Conservation (phyloP, 2,329 filamentous ascomycete species). For the Paraconiothyrium sp. region DNA sequence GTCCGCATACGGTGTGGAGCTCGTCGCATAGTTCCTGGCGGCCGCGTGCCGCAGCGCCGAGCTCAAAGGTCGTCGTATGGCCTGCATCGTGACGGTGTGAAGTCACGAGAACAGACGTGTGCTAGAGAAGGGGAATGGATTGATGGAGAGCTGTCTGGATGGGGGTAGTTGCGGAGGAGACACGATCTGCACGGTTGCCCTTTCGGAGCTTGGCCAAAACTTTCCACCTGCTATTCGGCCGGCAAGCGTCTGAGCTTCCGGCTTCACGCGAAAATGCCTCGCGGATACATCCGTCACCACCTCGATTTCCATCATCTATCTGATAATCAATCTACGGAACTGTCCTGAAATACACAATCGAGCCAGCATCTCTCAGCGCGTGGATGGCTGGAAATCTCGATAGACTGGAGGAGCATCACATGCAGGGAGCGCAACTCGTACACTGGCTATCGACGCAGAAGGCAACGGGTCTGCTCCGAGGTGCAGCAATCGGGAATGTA, state of each 20-base stretch:
- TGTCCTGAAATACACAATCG: not conserved
- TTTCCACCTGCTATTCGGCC: slow-evolving; percentile 8
- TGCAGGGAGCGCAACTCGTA: not conserved
- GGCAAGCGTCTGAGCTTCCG: slow-evolving; percentile 17
- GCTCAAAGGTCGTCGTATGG: slow-evolving; percentile 77
- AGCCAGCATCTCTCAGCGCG: not conserved
- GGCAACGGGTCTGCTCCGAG: not conserved
- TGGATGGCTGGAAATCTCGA: not conserved
- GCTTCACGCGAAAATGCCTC: slow-evolving; percentile 14
- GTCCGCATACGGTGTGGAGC: slow-evolving; percentile 64
- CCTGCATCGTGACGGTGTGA: slow-evolving; percentile 74
- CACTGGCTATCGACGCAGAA: not conserved
- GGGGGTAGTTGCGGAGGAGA: slow-evolving; percentile 25
- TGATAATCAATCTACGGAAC: not conserved
- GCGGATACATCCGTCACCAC: not conserved
- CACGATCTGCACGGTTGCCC: slow-evolving; percentile 20
- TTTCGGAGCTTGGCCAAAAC: slow-evolving; percentile 27
- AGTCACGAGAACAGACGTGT: slow-evolving; percentile 37
- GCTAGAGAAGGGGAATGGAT: slow-evolving; percentile 16
- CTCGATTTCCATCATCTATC: no score
- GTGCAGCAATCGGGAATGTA: not conserved
- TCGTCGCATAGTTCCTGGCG: slow-evolving; percentile 80
- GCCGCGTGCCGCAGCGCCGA: slow-evolving; percentile 74
- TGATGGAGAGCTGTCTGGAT: slow-evolving; percentile 21
- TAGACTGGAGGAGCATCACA: not conserved